Base-by-base conservation (phyloP, 768 basidiomycete species). In the Mrakia blollopis region DNA sequence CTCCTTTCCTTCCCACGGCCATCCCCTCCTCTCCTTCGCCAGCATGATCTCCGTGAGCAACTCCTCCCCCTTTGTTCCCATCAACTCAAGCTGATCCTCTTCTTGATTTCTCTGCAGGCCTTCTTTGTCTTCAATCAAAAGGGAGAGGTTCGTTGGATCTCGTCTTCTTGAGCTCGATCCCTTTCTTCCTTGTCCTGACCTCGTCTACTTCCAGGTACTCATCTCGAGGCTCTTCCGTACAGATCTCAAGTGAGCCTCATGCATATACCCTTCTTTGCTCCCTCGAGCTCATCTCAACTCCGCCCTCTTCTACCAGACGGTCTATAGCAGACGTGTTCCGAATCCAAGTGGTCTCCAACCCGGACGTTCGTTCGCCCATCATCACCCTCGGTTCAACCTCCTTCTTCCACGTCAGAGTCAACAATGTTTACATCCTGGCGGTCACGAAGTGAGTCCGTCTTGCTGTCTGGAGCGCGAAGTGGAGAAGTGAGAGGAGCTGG, bases 71-170 rank as follows among this genome's bases (percentile, higher is more conserved):
- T 44, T 13, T n/a, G 4, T n/a, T 8, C 3, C 25, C 28, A 1
- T 54, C 14, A 18, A 10, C 57, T n/a, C 13, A 18, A 3, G 57
- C 57, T 57, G 57, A 57, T n/a, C 14, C 2, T 2, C 10, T 28
- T 57, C 52, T 28, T 5, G 10, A n/a, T 28, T 10, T 25, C 80
- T n/a, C n/a, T n/a, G n/a, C n/a, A 98, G 95, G 95, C 92, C 68
- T 98, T 98, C 89, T 98, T 98, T 85, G 93, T 98, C 77, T 97
- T 98, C 87, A 99, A 98, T 83, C 94, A 95, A 85, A 98, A 98
- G 85, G 97, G 97, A 84, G 97, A 98, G 89, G 96, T 94, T 75
- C 57, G 88, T 82, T 47, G 60, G 7, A 25, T n/a, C 41, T 74
- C 69, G 32, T 6, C 54, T 14, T 44, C 69, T 41, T 44, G 69